phyloP scores from a whole-genome alignment of 2,329 filamentous ascomycete genomes.

The Aspergillus arachidicola region DNA sequence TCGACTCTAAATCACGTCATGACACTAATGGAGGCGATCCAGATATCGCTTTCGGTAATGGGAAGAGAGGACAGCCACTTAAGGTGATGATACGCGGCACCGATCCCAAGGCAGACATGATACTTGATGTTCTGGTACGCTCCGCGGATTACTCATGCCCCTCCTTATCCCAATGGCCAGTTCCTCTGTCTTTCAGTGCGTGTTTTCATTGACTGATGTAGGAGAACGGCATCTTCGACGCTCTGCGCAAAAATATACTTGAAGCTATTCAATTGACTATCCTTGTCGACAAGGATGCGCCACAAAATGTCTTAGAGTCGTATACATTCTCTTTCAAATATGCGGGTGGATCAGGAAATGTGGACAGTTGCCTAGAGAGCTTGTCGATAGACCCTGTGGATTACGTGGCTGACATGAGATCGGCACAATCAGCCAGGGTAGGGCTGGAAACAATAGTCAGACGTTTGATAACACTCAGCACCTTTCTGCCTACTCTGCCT shows the following conservation, averaged over 20 bases:
- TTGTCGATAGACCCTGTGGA: conserved; percentile 32
- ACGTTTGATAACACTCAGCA: conserved; percentile 41
- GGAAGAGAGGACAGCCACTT: conserved; percentile 36
- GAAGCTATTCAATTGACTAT: conserved; percentile 52
- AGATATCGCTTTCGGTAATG: conserved; percentile 22
- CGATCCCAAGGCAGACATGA: conserved; percentile 44
- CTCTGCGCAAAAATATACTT: conserved; percentile 46
- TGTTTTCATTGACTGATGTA: conserved; percentile 33
- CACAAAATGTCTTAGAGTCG: conserved; percentile 48
- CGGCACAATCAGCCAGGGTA: conserved; percentile 42
- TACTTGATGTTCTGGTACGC: conserved; percentile 53
- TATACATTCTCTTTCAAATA: conserved; percentile 56
- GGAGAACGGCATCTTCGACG: conserved; percentile 54
- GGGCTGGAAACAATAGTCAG: conserved; percentile 49
- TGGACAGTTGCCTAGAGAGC: conserved; percentile 32
- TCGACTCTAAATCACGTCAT: conserved; percentile 22
- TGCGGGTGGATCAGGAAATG: conserved; percentile 29
- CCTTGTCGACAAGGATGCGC: conserved; percentile 40
- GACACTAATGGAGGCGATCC: conserved; percentile 6
- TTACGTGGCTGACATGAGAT: conserved; percentile 36
- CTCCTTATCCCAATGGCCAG: neutral
- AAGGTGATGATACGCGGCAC: conserved; percentile 44
- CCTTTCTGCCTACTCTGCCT: conserved; percentile 45
- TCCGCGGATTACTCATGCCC: neutral
- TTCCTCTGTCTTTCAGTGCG: neutral